Percentiles rank a stretch among this genome's conserved stretches.
Conservation (phyloP, 164 flowering plant genomes). For the Platanus orientalis region DNA sequence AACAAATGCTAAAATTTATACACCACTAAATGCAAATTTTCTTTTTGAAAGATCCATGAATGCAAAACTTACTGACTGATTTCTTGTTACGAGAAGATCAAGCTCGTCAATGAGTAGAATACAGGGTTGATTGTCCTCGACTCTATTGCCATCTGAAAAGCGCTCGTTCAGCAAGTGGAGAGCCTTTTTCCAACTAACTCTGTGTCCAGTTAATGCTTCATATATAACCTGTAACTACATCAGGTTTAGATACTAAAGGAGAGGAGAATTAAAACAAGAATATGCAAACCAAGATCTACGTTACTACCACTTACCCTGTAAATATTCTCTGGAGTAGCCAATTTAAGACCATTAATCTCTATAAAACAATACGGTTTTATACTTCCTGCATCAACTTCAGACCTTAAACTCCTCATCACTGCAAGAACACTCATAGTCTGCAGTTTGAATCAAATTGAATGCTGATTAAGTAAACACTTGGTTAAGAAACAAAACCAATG, state of each 20-base stretch:
- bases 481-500: constrained; percentile 1
- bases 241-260: not conserved
- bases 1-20: constrained; percentile 5
- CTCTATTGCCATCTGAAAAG: constrained; percentile 57
- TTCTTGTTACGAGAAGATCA: constrained; percentile 91
- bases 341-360: constrained; percentile 88
- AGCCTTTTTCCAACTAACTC: constrained; percentile 94
- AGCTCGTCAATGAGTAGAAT: constrained; percentile 94
- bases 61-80: constrained; percentile 73
- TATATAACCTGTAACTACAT: constrained; percentile 63
- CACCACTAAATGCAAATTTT: not conserved
- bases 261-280: constrained; percentile 4
- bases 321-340: constrained; percentile 88
- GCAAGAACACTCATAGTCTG: constrained; percentile 98
- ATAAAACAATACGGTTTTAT: constrained; percentile 76
- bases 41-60: not conserved
- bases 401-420: constrained; percentile 71
- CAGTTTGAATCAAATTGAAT: constrained; percentile 20
- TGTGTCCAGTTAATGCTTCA: constrained; percentile 88
- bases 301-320: constrained; percentile 51
- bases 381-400: constrained; percentile 80
- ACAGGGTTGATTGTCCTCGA: constrained; percentile 63
- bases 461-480: constrained; percentile 9
- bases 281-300: not conserved
- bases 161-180: constrained; percentile 73